Evolutionary conservation across 1,139 yeast species (phyloP), one percentile per base, ranked within the genome.

Genomic region (Groenewaldozyma auringiensis): DNA sequence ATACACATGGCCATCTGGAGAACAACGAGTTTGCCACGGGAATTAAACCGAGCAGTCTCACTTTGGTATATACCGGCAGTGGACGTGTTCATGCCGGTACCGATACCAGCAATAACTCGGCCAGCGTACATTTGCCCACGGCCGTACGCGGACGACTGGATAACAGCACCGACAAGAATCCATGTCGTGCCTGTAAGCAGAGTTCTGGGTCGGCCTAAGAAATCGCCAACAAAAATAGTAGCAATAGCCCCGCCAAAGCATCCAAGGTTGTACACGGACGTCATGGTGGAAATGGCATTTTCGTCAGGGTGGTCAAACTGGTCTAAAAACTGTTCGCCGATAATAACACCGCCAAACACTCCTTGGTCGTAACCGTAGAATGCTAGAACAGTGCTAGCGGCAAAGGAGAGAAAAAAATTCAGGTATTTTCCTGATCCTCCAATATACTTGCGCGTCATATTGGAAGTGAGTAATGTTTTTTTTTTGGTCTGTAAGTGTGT

Each of bases 71-170:
- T 70, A 54, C 79, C 79, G 45, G 76, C 77, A 50, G 78, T 74
- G 41, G 79, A 79, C 57, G 80, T 79, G 57, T 73, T 79, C 44
- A 77, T 66, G 54, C 82, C 81, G 41, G 76, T 76, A 53, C 82
- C 83, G 37, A 76, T 59, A 50, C 83, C 83, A 34, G 77, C 66
- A 37, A 76, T 57, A 50, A 78, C 75, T 57, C 83, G 67, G 59
- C 81, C 80, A 49, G 80, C 67, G 40, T 83, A 76, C 47, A 83
- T 77, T 56, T 83, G 89, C 29, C 82, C 84, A 49, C 79, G 66
- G 44, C 65, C 64, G 59, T 72, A 73, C 14, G 88, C 71, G 48
- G 78, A 61, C 14, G 73, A 66, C 20, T 85, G 81, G 48, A 83
- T 70, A 33, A 76, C 54, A 16, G 86, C 77, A 55, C 92, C 92